Evolutionary conservation across 1,284 basidiomycete species (phyloP).

Genomic region (Tetrapyrgos nigripes): DNA sequence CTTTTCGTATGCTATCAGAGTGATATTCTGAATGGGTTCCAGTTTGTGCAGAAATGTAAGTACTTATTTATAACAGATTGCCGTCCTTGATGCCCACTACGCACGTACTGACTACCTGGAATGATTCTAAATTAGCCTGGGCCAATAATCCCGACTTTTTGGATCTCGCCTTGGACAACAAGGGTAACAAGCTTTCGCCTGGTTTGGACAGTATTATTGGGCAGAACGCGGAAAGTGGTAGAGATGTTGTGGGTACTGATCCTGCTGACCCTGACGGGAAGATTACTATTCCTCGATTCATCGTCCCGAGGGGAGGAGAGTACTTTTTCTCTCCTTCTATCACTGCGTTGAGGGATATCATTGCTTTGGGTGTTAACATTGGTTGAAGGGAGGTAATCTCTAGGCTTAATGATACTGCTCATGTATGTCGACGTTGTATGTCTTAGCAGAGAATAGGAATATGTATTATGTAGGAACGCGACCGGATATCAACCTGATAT

Average conservation of each 20-base stretch:
- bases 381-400: background rate
- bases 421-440: too few species aligned
- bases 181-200: constrained; percentile 22
- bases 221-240: constrained; percentile 35
- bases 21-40: constrained; percentile 51
- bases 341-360: constrained; percentile 31
- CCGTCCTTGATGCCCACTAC: background rate
- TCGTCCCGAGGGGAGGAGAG: constrained; percentile 45
- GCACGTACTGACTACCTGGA: too few species aligned
- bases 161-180: constrained; percentile 10
- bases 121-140: constrained; percentile 28
- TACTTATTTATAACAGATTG: background rate
- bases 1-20: constrained; percentile 58
- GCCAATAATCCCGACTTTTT: constrained; percentile 25
- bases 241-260: constrained; percentile 48
- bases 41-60: constrained; percentile 50
- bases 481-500: too few species aligned
- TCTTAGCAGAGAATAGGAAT: too few species aligned
- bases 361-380: background rate
- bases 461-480: too few species aligned
- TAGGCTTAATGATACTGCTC: too few species aligned
- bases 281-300: constrained; percentile 32
- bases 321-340: constrained; percentile 53
- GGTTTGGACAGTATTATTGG: constrained; percentile 55
- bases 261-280: constrained; percentile 38